Evolutionary conservation across 495 filamentous ascomycete genomes (phyloP), one percentile per base, ranked within the genome.

Genomic region (Geoglossum glabrum): DNA sequence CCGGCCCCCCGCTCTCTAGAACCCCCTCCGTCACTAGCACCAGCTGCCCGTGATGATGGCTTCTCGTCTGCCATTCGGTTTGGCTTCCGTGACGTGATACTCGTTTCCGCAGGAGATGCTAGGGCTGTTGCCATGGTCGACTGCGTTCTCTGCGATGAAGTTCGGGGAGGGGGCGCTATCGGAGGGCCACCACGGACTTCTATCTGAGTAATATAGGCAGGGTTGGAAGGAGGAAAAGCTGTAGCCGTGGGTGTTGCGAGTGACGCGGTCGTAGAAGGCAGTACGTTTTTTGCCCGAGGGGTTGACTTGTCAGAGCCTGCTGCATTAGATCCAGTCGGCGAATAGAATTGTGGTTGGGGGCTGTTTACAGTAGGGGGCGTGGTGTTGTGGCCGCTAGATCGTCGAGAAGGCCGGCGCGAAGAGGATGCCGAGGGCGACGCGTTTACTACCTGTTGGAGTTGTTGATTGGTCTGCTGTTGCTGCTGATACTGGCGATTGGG

Each of bases 401-500:
- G 21, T 38, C 54, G 54, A 40, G 54, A 56, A 30, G 49, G 25
- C 6, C 49, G 1, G 11, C 49, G 49, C 28, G 49, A 30, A 27
- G 49, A 52, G 11, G 11, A 28, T 28, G 21, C 27, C 17, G 50
- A 54, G n/a, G 54, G 27, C 26, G 54, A 56, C 11, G 40, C 46
- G 65, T 51, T 62, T 59, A 34, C 61, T 38, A 25, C 17, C 49
- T 52, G 49, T 17, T 52, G 40, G 8, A 57, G 60, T 30, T 52
- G 49, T 30, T 52, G 49, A 52, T 23, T 13, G 28, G 49, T 26
- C 15, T 52, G 49, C 28, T 52, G 46, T 50, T 50, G 59, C 49
- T 61, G 61, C 57, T 66, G 64, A 54, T 70, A 70, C 28, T 62
- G 58, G 50, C 65, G 63, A 47, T 55, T 66, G n/a, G n/a, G n/a